Evolutionary conservation across 352 stramenopile genomes (phyloP).

Genomic region (Phytopythium vexans): DNA sequence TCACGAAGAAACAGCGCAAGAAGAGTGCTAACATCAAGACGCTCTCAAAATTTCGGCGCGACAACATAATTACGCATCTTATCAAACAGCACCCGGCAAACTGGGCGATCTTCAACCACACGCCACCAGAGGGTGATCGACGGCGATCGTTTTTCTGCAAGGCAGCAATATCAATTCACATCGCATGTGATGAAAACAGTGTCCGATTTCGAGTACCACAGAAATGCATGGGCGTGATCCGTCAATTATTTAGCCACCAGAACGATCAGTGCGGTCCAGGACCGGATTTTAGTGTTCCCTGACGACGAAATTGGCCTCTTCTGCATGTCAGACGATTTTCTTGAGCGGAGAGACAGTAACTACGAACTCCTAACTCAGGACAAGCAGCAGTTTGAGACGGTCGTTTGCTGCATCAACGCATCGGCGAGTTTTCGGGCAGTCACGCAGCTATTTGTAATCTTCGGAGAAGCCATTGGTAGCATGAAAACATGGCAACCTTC

Average conservation of each 20-base stretch:
- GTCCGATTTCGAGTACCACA: neutral
- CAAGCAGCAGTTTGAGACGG: slow-evolving; percentile 5
- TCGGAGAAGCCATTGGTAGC: neutral
- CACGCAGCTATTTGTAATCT: neutral
- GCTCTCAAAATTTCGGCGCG: neutral
- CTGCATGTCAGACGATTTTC: neutral
- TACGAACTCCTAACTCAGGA: neutral
- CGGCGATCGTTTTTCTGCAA: neutral
- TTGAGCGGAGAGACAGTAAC: neutral
- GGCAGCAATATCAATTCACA: neutral
- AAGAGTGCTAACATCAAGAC: neutral
- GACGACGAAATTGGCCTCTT: neutral
- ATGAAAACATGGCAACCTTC: no score
- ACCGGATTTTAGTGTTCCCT: slow-evolving; percentile 1
- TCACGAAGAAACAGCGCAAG: neutral
- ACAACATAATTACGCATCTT: neutral
- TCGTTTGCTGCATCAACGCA: slow-evolving; percentile 4
- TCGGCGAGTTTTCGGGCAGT: neutral
- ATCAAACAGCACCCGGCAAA: neutral
- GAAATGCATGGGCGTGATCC: neutral
- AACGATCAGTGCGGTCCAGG: neutral
- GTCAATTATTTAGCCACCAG: neutral
- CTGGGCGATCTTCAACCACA: neutral
- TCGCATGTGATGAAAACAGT: neutral
- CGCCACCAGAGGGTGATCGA: neutral